Conservation (phyloP, 2,329 filamentous ascomycete genomes). For the Zymoseptoria crescenta region DNA sequence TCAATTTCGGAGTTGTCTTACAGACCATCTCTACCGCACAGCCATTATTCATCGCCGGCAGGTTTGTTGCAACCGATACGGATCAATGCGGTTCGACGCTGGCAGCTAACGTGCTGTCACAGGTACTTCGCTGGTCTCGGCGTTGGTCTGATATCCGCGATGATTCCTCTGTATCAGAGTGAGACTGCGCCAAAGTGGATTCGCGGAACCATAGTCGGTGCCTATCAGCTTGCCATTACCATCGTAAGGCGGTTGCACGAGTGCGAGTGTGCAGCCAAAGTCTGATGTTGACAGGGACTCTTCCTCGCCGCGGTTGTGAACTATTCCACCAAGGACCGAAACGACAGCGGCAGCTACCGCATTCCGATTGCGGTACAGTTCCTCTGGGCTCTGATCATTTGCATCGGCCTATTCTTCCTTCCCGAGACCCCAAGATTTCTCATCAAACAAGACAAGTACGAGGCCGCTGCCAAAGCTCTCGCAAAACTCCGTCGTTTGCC, state of each 20-base stretch:
- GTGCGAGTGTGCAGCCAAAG: conserved; percentile 38
- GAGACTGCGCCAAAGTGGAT: conserved; percentile 36
- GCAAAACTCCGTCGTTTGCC: conserved; percentile 62
- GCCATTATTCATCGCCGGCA: conserved; percentile 45
- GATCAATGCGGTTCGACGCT: neutral
- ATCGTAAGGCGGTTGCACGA: conserved; percentile 36
- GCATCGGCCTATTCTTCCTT: conserved; percentile 27
- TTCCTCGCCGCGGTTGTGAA: conserved; percentile 61
- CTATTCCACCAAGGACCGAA: conserved; percentile 47
- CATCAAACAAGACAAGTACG: conserved; percentile 29
- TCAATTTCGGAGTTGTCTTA: conserved; percentile 63
- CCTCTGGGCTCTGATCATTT: conserved; percentile 29
- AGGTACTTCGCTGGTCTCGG: conserved; percentile 48
- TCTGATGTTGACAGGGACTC: conserved; percentile 43
- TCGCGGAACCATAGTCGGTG: conserved; percentile 51
- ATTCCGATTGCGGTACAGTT: conserved; percentile 32
- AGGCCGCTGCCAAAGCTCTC: conserved; percentile 21
- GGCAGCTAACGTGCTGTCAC: neutral
- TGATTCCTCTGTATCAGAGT: conserved; percentile 51
- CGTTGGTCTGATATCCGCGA: conserved; percentile 35
- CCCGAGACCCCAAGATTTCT: conserved; percentile 31
- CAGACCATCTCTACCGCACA: conserved; percentile 58
- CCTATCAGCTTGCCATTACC: conserved; percentile 47
- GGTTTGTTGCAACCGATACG: conserved; percentile 37
- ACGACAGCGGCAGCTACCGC: conserved; percentile 30